Evolutionary conservation across 225 moss, liverwort and hornwort genomes (phyloP).

Genomic region (Ulota crispa): DNA sequence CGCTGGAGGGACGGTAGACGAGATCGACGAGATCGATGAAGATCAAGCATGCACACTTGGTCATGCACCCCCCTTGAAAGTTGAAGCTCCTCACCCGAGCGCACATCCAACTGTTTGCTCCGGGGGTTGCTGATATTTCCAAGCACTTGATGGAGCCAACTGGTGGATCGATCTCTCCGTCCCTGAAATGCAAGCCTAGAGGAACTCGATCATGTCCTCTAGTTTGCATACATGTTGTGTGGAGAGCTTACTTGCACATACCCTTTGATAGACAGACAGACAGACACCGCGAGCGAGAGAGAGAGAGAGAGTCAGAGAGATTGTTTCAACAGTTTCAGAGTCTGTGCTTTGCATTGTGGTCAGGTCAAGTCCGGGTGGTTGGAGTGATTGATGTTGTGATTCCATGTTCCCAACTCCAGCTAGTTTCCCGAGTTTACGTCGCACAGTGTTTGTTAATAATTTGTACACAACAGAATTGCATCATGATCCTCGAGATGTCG

Average conservation of each 20-base stretch:
- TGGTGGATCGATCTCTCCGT: not conserved
- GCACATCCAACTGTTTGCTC: not conserved
- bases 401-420: not conserved
- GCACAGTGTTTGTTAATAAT: conserved; percentile 43
- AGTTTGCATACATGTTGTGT: conserved; percentile 37
- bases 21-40: not conserved
- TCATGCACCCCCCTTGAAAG: not conserved
- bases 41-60: too few relatives aligned
- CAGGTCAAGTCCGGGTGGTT: conserved; percentile 4
- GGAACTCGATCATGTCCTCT: conserved; percentile 26
- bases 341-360: conserved; percentile 30
- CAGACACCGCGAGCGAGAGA: not conserved
- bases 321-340: not conserved
- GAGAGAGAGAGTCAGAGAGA: not conserved
- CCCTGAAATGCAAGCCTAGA: conserved; percentile 8
- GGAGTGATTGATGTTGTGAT: not conserved
- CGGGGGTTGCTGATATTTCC: not conserved
- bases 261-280: conserved; percentile 22
- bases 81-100: not conserved
- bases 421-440: conserved; percentile 19
- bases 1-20: not conserved
- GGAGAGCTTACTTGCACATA: conserved; percentile 28
- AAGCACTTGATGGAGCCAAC: not conserved
- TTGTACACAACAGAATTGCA: conserved; percentile 42
- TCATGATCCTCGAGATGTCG: conserved; percentile 21